Evolutionary conservation across 768 basidiomycete species (phyloP), one percentile per base, ranked within the genome.

Genomic region (Punctularia strigosozonata): DNA sequence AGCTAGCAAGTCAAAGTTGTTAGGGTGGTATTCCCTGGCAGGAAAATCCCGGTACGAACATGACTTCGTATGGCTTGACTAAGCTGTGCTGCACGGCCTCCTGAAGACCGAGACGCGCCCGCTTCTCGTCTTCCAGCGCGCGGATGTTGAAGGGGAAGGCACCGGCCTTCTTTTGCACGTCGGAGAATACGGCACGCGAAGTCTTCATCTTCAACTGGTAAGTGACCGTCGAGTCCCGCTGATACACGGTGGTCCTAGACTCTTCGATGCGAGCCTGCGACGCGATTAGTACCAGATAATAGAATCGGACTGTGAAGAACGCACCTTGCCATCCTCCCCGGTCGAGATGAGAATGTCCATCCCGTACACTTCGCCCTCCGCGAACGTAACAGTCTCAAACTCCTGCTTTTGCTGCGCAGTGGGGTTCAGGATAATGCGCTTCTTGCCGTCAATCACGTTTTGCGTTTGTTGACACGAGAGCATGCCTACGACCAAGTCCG

Each of bases 131-230:
- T 46, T 94, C 94, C 42, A 98, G 71, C 33, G 71, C 71, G 45
- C 95, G 87, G 46, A 99, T 74, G 51, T 92, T 97, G 72, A 99
- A 97, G 24, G 95, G 94, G 77, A 99, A 98, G 4, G 89, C 73
- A 19, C 94, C 94, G 30, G 95, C 88, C 62, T 97, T 98, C 71
- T 90, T 92, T 64, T 92, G 87, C 51, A 97, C 87, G 61, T 98
- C 94, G 36, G 86, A 85, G 65, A 97, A 98, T 30, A 94, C 82
- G n/a, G 82, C 75, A 46, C 94, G 84, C 31, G 91, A 92, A 46
- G 85, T 94, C 69, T 94, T 97, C 79, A 94, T 82, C 69, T 98
- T 98, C 54, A 98, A 72, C 58, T 90, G 87, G 64, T 98, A 98
- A 28, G 86, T 92, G 43, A 88, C 75, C 5, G 73, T 64, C 18